phyloP scores from a whole-genome alignment of 1,284 basidiomycete genomes.

The Psilocybe mexicana region DNA sequence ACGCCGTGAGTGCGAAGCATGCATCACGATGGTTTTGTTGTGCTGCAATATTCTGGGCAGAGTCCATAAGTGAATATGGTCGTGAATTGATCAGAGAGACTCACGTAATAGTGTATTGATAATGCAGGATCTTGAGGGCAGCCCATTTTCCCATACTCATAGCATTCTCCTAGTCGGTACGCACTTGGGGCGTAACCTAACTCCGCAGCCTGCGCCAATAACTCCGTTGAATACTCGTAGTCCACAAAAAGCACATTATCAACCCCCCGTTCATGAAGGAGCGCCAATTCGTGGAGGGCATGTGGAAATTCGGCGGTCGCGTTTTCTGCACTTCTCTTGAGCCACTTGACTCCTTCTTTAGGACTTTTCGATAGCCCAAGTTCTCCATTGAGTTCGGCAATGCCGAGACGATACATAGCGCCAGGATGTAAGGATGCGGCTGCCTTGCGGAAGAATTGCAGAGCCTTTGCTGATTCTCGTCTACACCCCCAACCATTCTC shows the following conservation, averaged over 20 bases:
- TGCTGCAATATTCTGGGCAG: conserved; percentile 87
- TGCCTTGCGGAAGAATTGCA: conserved; percentile 94
- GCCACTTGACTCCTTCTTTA: conserved; percentile 97
- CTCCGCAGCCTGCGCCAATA: conserved; percentile 93
- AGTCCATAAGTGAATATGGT: conserved; percentile 11
- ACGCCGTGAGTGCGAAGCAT: conserved; percentile 97
- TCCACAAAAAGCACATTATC: conserved; percentile 98
- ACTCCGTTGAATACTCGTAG: conserved; percentile 91
- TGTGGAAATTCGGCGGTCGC: conserved; percentile 96
- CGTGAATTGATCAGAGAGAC: conserved; percentile 30
- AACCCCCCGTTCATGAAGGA: conserved; percentile 93
- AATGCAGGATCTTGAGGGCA: conserved; percentile 98
- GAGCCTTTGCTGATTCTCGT: conserved; percentile 87
- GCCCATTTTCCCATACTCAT: conserved; percentile 98
- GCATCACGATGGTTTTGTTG: conserved; percentile 97
- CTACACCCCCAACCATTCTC: conserved; percentile 99
- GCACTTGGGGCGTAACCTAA: conserved; percentile 96
- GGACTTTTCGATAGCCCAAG: conserved; percentile 85
- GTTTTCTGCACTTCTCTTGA: conserved; percentile 94
- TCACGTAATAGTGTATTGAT: conserved; percentile 97
- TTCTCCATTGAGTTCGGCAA: conserved; percentile 96
- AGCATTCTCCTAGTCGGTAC: conserved; percentile 96
- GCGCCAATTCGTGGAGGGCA: conserved; percentile 92
- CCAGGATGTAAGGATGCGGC: conserved; percentile 91
- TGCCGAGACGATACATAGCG: conserved; percentile 95